Base-by-base conservation (phyloP, 441 rosid genomes). In the Arabidopsis hybrid region DNA sequence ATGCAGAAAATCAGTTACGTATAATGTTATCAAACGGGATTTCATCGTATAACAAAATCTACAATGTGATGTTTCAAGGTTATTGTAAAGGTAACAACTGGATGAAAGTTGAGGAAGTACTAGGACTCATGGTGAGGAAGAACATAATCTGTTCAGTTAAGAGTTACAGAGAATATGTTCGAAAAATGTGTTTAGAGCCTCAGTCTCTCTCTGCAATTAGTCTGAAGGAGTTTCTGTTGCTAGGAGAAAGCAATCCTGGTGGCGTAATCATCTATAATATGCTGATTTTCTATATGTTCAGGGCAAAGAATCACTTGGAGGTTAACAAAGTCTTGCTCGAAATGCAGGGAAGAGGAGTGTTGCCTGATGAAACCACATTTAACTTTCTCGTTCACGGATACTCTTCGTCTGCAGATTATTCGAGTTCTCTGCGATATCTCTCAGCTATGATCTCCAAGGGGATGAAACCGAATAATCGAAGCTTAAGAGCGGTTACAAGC, bases 311-410 rank as follows among this genome's bases (percentile, higher is more conserved):
- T 62, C 29, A 26, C 57, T 50, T 68, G 34, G 58, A 72, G 57
- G 87, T 81, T 67, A 56, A 45, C 77, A 64, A 60, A 49, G 77
- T 85, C 73, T 74, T 93, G 79, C 60, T 78, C 70, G 87, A 86
- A 69, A 39, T 91, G 83, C 75, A 46, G 56, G 85, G 67, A 65
- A 82, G 79, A 65, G 83, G 85, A 39, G 39, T 84, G 57, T 60
- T 21, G 42, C 88, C 79, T 13, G 83, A 91, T 59, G 88, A 91
- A 78, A 84, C 74, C 4, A 86, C 89, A 9, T 86, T 81, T 75
- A 85, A 93, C 80, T 89, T 91, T 84, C 91, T 91, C 51, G 78
- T 89, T 13, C 52, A 84, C 43, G 91, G 97, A 3, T 86, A 88
- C 81, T 77, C 82, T n/a, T 74, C 50, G 34, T 74, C 81, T 60